phyloP scores from a whole-genome alignment of 2,329 filamentous ascomycete genomes.

The Sporothrix euskadiensis region DNA sequence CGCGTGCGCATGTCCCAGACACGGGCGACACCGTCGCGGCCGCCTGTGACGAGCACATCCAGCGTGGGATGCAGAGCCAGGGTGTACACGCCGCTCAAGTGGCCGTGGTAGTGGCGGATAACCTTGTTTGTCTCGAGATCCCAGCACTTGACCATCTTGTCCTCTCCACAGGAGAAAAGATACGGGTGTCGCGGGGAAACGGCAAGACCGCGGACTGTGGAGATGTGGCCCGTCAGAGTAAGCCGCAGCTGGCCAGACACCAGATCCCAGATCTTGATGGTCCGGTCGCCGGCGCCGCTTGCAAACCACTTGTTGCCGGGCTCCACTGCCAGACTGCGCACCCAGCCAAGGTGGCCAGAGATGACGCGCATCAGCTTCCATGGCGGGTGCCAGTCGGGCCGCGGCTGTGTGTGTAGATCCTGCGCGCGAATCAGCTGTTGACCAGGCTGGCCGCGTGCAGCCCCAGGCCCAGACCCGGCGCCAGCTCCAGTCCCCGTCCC shows the following conservation, averaged over 20 bases:
- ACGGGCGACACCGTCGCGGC: slow-evolving; percentile 87
- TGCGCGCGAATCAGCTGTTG: slow-evolving; percentile 41
- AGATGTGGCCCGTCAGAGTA: slow-evolving; percentile 92
- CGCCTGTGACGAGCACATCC: slow-evolving; percentile 91
- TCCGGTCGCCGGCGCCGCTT: slow-evolving; percentile 89
- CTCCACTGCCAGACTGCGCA: slow-evolving; percentile 83
- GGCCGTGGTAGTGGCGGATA: slow-evolving; percentile 95
- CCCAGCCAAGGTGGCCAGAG: slow-evolving; percentile 94
- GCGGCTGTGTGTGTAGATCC: slow-evolving; percentile 49
- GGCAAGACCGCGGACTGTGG: slow-evolving; percentile 85
- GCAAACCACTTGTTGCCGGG: slow-evolving; percentile 98
- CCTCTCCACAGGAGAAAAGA: slow-evolving; percentile 94
- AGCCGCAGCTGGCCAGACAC: slow-evolving; percentile 81
- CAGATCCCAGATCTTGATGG: slow-evolving; percentile 98
- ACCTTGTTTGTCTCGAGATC: slow-evolving; percentile 99
- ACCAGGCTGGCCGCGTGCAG: slow-evolving; percentile 39
- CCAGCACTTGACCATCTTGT: slow-evolving; percentile 99
- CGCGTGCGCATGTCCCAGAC: slow-evolving; percentile 99
- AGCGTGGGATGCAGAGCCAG: slow-evolving; percentile 90
- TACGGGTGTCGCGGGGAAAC: slow-evolving; percentile 94
- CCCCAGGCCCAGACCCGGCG: slow-evolving; percentile 33
- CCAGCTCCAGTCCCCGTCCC: slow-evolving; percentile 21
- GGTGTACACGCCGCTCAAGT: slow-evolving; percentile 93
- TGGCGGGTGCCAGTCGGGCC: slow-evolving; percentile 93
- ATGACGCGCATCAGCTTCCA: slow-evolving; percentile 99